Evolutionary conservation across 2,329 filamentous ascomycete genomes (phyloP).

Genomic region (Aspergillus latus): DNA sequence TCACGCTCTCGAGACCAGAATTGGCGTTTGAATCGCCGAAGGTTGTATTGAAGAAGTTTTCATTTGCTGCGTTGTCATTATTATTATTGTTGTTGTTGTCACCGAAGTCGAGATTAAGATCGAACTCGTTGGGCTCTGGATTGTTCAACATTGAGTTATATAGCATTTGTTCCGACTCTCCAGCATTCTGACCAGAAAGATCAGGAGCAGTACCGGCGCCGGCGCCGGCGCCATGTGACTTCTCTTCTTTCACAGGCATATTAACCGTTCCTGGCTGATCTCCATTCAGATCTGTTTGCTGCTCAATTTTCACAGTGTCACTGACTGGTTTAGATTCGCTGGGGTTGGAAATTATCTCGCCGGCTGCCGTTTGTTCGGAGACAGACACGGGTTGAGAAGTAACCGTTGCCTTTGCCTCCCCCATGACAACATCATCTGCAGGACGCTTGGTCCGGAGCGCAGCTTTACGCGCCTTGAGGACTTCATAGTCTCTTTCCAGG

Average conservation of each 20-base stretch:
- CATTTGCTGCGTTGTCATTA: constrained; percentile 36
- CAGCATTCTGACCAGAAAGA: constrained; percentile 26
- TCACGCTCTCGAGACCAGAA: constrained; percentile 19
- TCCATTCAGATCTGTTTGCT: constrained; percentile 18
- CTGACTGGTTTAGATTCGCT: constrained; percentile 17
- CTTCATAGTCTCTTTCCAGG: constrained; percentile 44
- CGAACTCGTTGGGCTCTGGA: constrained; percentile 35
- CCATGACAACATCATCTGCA: constrained; percentile 33
- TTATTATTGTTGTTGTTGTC: too few relatives aligned
- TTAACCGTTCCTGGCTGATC: constrained; percentile 16
- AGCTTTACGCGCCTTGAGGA: constrained; percentile 33
- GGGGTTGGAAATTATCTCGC: constrained; percentile 21
- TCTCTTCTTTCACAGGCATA: constrained; percentile 25
- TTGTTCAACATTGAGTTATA: constrained; percentile 44
- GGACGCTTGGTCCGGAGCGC: constrained; percentile 21
- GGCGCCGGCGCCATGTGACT: constrained; percentile 18
- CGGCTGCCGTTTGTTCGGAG: constrained; percentile 20
- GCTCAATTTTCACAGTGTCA: constrained; percentile 12
- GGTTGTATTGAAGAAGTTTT: constrained; percentile 37
- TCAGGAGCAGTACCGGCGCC: not conserved
- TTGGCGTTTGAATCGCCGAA: constrained; percentile 26
- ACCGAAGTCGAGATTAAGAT: constrained; percentile 42
- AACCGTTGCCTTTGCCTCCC: constrained; percentile 21
- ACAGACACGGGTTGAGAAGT: constrained; percentile 20
- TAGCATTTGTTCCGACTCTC: constrained; percentile 36